A percentile compares a stretch with the other conserved stretches of the same genome.
Conservation (phyloP, 2,329 filamentous ascomycete species). For the Aphanocladium album region DNA sequence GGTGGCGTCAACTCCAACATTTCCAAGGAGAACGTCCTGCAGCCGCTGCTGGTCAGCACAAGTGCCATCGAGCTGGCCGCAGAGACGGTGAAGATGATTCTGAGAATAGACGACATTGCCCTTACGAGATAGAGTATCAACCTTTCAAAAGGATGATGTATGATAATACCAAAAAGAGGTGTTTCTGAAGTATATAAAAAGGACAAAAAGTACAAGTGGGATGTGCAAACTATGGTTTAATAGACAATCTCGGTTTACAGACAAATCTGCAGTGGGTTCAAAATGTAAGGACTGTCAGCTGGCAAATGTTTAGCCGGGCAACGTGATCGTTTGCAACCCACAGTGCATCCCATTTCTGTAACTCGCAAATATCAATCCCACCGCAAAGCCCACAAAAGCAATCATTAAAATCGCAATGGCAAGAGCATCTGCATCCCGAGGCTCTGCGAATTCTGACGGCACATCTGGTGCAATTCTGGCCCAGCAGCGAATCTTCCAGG, state of each 20-base stretch:
- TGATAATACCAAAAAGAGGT: slow-evolving; percentile 28
- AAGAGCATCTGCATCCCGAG: background rate
- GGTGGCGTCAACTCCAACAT: slow-evolving; percentile 97
- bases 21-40: slow-evolving; percentile 91
- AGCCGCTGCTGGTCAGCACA: slow-evolving; percentile 92
- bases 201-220: slow-evolving; percentile 7
- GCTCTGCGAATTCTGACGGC: background rate
- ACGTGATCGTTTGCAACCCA: background rate
- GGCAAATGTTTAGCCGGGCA: background rate
- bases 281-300: background rate
- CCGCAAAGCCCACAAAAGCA: background rate
- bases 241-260: background rate
- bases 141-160: slow-evolving; percentile 28
- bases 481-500: slow-evolving; percentile 25
- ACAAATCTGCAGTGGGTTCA: background rate
- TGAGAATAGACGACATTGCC: slow-evolving; percentile 63
- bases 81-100: slow-evolving; percentile 95
- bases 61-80: slow-evolving; percentile 95
- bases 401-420: background rate
- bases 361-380: background rate
- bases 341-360: background rate
- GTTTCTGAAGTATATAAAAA: slow-evolving; percentile 10
- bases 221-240: slow-evolving; percentile 13
- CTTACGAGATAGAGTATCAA: slow-evolving; percentile 49
- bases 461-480: slow-evolving; percentile 19